phyloP scores from a whole-genome alignment of 768 basidiomycete genomes.

The Auriscalpium orientale region DNA sequence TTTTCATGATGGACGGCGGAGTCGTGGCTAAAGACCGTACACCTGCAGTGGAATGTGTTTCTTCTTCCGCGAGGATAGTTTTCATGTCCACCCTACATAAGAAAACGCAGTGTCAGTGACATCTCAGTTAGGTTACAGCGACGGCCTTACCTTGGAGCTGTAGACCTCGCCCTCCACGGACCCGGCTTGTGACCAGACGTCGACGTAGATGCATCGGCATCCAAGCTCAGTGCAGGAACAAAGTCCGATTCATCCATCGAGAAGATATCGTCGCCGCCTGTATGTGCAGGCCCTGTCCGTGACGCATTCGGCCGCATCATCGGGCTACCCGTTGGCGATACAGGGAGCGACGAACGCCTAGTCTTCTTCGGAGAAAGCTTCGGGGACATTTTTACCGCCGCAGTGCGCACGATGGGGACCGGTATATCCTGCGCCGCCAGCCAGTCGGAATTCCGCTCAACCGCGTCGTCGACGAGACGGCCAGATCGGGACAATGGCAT shows the following conservation, averaged over 20 bases:
- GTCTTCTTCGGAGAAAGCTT: constrained; percentile 26
- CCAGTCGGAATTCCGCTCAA: constrained; percentile 66
- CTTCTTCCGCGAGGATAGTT: constrained; percentile 77
- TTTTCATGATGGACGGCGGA: constrained; percentile 1
- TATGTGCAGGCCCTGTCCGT: constrained; percentile 14
- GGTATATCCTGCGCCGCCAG: constrained; percentile 64
- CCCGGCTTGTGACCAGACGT: constrained; percentile 6
- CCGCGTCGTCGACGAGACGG: constrained; percentile 32
- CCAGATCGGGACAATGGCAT: constrained; percentile 58
- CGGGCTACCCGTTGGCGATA: constrained; percentile 22
- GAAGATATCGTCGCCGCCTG: constrained; percentile 64
- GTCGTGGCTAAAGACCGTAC: neutral
- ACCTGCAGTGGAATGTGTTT: constrained; percentile 17
- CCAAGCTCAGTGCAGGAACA: constrained; percentile 21
- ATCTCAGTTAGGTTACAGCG: no score
- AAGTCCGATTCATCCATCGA: constrained; percentile 72
- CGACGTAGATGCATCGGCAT: neutral
- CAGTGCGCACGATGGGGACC: constrained; percentile 35
- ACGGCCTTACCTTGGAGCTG: constrained; percentile 41
- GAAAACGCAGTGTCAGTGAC: no score
- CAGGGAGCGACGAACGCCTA: constrained; percentile 17
- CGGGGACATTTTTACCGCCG: constrained; percentile 19
- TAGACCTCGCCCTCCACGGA: constrained; percentile 28
- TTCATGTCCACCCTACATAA: constrained; percentile 69
- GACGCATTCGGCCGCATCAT: constrained; percentile 17